Conservation (phyloP, 805 yeast species). For the Saccharomycopsis microspora region DNA sequence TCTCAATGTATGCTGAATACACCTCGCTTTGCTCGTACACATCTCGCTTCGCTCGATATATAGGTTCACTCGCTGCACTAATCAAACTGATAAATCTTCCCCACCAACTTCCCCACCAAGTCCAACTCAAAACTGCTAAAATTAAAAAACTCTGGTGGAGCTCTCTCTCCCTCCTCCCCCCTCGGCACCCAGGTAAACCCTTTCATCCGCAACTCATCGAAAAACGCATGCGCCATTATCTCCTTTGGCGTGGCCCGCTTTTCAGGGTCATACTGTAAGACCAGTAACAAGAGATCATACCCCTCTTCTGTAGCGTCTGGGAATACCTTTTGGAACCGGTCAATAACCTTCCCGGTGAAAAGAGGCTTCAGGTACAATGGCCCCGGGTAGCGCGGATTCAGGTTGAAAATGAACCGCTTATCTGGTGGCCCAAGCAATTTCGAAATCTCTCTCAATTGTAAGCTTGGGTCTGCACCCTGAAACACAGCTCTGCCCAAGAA, state of each 20-base stretch:
- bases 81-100: constrained; percentile 10
- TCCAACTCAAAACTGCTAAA: constrained; percentile 60
- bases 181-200: constrained; percentile 43
- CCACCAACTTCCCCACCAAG: constrained; percentile 24
- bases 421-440: constrained; percentile 86
- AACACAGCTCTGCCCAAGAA: constrained; percentile 86
- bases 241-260: constrained; percentile 68
- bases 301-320: constrained; percentile 78
- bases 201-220: constrained; percentile 66
- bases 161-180: constrained; percentile 29
- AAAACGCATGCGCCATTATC: constrained; percentile 80
- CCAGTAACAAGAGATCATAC: constrained; percentile 67
- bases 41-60: not conserved
- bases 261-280: constrained; percentile 86
- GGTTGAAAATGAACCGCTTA: constrained; percentile 55
- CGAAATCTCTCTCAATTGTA: constrained; percentile 84
- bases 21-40: not conserved
- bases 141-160: constrained; percentile 45
- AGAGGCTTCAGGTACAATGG: constrained; percentile 59
- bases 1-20: too few relatives aligned
- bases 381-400: constrained; percentile 67
- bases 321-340: constrained; percentile 53
- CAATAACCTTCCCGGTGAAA: constrained; percentile 41
- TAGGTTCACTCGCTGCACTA: not conserved
- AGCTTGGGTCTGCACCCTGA: constrained; percentile 83